Percentiles rank a stretch among this genome's conserved stretches.
phyloP scores from a whole-genome alignment of 192 early-diverging fungal genomes.

The Coemansia sp. region DNA sequence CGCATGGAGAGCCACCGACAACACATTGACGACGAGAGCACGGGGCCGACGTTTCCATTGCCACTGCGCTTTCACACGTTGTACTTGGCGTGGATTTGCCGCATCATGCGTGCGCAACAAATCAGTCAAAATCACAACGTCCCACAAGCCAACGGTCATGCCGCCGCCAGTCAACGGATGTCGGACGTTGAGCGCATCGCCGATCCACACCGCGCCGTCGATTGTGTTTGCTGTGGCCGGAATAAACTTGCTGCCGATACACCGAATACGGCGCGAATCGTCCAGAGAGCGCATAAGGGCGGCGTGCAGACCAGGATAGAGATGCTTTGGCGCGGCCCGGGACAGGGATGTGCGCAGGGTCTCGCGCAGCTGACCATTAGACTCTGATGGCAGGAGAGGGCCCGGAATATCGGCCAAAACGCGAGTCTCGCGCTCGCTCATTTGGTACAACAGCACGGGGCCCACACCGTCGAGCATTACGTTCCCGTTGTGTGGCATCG shows the following conservation, averaged over 20 bases:
- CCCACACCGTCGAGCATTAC: conserved; percentile 84
- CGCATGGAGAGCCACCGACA: conserved; percentile 88
- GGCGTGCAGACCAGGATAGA: conserved; percentile 63
- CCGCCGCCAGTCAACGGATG: conserved; percentile 95
- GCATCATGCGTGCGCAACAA: conserved; percentile 23
- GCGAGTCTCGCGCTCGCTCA: conserved; percentile 82
- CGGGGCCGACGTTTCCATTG: conserved; percentile 77
- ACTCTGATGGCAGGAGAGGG: conserved; percentile 65
- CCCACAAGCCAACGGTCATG: conserved; percentile 96
- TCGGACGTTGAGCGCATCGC: conserved; percentile 96
- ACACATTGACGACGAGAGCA: conserved; percentile 78
- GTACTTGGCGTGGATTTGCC: neutral
- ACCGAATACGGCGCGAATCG: conserved; percentile 64
- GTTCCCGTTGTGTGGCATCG: conserved; percentile 85
- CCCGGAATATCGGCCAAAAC: conserved; percentile 91
- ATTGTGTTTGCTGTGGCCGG: conserved; percentile 75
- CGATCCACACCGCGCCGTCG: conserved; percentile 78
- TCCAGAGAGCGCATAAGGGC: conserved; percentile 69
- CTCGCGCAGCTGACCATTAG: conserved; percentile 53
- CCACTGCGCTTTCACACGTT: conserved; percentile 58
- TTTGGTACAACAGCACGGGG: conserved; percentile 90
- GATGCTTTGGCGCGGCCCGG: conserved; percentile 63
- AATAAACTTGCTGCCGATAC: conserved; percentile 90
- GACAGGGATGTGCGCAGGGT: conserved; percentile 61
- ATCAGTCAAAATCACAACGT: conserved; percentile 74